These are phyloP conservation scores for Camelina sativa DNA, from an alignment of 345 rosid genomes.

Conservation along the genomic window DNA sequence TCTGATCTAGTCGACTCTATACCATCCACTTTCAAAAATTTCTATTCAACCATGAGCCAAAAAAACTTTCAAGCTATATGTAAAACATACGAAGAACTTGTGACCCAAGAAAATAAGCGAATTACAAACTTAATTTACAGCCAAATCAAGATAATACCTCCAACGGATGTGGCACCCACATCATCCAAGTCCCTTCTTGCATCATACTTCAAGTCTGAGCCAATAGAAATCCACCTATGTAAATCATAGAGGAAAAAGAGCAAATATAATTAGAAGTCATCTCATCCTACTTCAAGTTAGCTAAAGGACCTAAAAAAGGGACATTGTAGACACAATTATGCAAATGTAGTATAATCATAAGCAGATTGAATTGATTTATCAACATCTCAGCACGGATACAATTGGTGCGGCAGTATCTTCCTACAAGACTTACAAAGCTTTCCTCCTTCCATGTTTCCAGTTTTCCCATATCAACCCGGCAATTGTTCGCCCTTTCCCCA, in stretches of 20 bases:
- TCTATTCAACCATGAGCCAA: conserved; percentile 23
- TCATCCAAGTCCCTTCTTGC: conserved; percentile 99
- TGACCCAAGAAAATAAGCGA: conserved; percentile 3
- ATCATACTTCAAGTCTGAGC: conserved; percentile 95
- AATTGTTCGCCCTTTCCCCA: conserved; percentile 97
- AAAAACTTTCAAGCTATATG: conserved; percentile 3
- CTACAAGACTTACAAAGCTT: conserved; percentile 71
- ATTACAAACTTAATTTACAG: conserved; percentile 18
- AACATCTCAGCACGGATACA: conserved; percentile 18
- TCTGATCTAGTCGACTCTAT: conserved; percentile 28
- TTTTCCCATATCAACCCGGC: conserved; percentile 98
- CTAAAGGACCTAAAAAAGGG: conserved; percentile 13
- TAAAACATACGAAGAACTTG: conserved; percentile 24
- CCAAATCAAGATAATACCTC: conserved; percentile 54
- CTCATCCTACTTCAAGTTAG: conserved; percentile 16
- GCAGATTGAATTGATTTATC: conserved; percentile 10
- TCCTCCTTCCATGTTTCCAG: conserved; percentile 84
- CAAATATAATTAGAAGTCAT: conserved; percentile 27
- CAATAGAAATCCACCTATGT: conserved; percentile 96
- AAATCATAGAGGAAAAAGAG: conserved; percentile 37
- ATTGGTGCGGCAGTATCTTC: conserved; percentile 4
- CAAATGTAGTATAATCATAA: conserved; percentile 16
- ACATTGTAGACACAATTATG: conserved; percentile 11
- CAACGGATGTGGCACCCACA: conserved; percentile 78
- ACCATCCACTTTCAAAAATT: conserved; percentile 13